These are phyloP conservation scores for Leishmania arabica DNA, from an alignment of 208 protist genomes.

Conservation along the genomic window DNA sequence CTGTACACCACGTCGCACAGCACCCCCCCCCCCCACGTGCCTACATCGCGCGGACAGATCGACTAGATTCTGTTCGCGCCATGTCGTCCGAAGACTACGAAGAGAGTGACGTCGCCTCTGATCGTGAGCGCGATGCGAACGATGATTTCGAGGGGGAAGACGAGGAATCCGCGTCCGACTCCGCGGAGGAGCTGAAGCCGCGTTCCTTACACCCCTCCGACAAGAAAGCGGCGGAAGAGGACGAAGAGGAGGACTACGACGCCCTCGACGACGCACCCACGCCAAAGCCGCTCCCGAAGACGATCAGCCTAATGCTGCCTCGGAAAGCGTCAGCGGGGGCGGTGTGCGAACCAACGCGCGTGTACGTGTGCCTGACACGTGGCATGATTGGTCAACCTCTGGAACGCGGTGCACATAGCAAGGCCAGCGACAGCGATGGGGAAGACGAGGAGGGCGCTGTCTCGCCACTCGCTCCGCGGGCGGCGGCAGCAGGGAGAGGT, in stretches of 20 bases:
- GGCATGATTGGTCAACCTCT: slow-evolving; percentile 12
- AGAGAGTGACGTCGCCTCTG: background rate
- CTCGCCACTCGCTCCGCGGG: background rate
- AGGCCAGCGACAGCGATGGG: background rate
- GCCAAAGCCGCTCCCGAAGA: slow-evolving; percentile 26
- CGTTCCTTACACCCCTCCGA: background rate
- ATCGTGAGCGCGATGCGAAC: background rate
- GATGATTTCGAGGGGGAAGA: slow-evolving; percentile 34
- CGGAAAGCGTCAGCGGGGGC: background rate
- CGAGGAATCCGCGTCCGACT: background rate
- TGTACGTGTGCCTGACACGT: slow-evolving; percentile 30
- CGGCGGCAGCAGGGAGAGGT: background rate
- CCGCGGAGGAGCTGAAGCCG: slow-evolving; percentile 10
- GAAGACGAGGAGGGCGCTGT: background rate
- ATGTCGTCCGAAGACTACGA: slow-evolving; percentile 20
- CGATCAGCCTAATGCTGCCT: slow-evolving; percentile 18
- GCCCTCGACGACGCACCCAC: slow-evolving; percentile 8
- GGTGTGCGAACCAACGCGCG: slow-evolving; percentile 11
- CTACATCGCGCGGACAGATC: background rate
- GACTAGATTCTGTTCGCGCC: background rate
- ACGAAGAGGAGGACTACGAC: slow-evolving; percentile 21
- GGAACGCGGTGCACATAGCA: background rate
- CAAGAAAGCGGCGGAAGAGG: slow-evolving; percentile 25
- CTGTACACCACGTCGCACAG: background rate
- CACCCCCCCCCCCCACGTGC: background rate